Percentiles rank a stretch among this genome's conserved stretches.
These are phyloP conservation scores for Nitzschia sp. DNA, from an alignment of 108 stramenopile genomes.

Conservation along the genomic window DNA sequence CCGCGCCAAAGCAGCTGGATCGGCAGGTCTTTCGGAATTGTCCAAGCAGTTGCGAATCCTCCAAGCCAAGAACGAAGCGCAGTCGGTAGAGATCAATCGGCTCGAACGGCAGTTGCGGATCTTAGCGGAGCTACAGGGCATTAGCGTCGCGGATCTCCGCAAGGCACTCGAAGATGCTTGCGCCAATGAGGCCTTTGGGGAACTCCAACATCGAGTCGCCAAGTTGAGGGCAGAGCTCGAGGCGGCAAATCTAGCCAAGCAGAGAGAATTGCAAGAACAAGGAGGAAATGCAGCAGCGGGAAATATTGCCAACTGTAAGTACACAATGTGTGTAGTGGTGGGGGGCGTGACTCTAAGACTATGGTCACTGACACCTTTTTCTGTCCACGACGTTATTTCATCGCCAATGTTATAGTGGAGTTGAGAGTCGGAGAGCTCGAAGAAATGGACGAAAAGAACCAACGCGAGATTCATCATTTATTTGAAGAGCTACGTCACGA, in stretches of 20 bases:
- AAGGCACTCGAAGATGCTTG: slow-evolving; percentile 66
- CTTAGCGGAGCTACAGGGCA: slow-evolving; percentile 65
- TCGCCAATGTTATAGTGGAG: slow-evolving; percentile 30
- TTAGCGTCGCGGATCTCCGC: slow-evolving; percentile 62
- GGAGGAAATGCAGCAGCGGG: slow-evolving; percentile 44
- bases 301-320: slow-evolving; percentile 45
- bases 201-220: slow-evolving; percentile 56
- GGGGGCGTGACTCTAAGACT: neutral
- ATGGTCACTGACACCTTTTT: neutral
- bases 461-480: slow-evolving; percentile 48
- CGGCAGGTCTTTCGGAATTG: slow-evolving; percentile 62
- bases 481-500: slow-evolving; percentile 47
- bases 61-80: slow-evolving; percentile 65
- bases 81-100: slow-evolving; percentile 62
- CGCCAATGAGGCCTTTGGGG: slow-evolving; percentile 68
- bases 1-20: slow-evolving; percentile 27
- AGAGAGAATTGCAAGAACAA: slow-evolving; percentile 41
- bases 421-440: slow-evolving; percentile 81
- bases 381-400: too few species aligned
- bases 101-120: slow-evolving; percentile 73
- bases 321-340: neutral
- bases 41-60: slow-evolving; percentile 73
- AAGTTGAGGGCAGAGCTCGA: slow-evolving; percentile 62
- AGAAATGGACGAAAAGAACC: slow-evolving; percentile 63
- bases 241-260: slow-evolving; percentile 38